phyloP scores from a whole-genome alignment of 768 basidiomycete species.

The Lactarius pseudohatsudake region DNA sequence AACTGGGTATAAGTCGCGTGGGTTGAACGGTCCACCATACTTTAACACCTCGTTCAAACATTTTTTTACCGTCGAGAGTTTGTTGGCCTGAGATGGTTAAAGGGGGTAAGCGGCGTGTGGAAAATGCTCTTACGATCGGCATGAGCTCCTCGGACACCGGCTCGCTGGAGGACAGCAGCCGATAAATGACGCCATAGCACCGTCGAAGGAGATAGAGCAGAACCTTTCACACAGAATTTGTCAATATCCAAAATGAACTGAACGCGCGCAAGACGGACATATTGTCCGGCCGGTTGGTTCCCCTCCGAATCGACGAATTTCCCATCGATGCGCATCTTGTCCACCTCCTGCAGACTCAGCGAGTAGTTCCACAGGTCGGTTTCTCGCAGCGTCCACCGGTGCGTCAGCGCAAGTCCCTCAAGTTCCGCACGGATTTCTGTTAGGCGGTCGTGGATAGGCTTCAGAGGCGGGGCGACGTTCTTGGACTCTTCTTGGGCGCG shows the following conservation, averaged over 20 bases:
- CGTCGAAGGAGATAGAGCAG: constrained; percentile 88
- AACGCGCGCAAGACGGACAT: constrained; percentile 51
- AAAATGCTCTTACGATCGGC: constrained; percentile 68
- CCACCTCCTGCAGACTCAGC: constrained; percentile 90
- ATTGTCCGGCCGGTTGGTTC: constrained; percentile 90
- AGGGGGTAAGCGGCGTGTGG: constrained; percentile 1
- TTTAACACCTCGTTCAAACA: constrained; percentile 95
- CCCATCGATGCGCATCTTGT: constrained; percentile 95
- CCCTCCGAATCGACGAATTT: constrained; percentile 96
- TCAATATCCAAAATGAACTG: constrained; percentile 11
- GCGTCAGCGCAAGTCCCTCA: constrained; percentile 90
- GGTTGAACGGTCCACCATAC: constrained; percentile 89
- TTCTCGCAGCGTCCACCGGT: constrained; percentile 95
- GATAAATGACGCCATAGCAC: constrained; percentile 96
- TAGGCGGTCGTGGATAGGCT: constrained; percentile 92
- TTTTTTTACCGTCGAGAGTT: constrained; percentile 94
- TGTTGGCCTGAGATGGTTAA: constrained; percentile 79
- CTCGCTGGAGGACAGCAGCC: constrained; percentile 89
- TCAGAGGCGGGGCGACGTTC: constrained; percentile 80
- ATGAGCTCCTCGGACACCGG: constrained; percentile 98
- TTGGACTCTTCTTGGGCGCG: constrained; percentile 88
- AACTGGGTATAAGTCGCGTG: constrained; percentile 92
- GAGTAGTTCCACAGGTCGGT: constrained; percentile 94
- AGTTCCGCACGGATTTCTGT: constrained; percentile 82
- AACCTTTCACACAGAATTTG: constrained; percentile 52